These are phyloP conservation scores for Amanita rubescens DNA, from an alignment of 768 basidiomycete genomes.

Conservation along the genomic window DNA sequence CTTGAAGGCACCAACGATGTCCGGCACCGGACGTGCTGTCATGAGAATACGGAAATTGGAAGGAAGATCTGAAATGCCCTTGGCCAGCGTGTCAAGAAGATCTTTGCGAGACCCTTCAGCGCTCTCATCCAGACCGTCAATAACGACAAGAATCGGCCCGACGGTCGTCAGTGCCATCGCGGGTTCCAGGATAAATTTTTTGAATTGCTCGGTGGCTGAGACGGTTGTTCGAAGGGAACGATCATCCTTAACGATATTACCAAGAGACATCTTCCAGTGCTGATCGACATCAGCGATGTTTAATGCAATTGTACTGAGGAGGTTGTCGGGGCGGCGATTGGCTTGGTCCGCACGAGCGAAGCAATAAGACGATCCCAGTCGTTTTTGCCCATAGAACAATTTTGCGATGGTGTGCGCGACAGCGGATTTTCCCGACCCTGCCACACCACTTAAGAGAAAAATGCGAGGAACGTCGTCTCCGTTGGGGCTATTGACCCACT, in stretches of 20 bases:
- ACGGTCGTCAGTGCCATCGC: background rate
- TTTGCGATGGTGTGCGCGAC: slow-evolving; percentile 5
- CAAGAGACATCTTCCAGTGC: background rate
- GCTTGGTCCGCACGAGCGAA: too few relatives aligned
- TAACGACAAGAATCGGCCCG: slow-evolving; percentile 11
- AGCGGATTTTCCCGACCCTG: slow-evolving; percentile 4
- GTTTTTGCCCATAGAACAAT: too few relatives aligned
- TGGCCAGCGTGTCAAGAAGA: slow-evolving; percentile 17
- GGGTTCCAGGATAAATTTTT: background rate
- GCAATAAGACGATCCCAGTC: too few relatives aligned
- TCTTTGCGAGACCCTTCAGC: slow-evolving; percentile 11
- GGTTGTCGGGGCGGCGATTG: background rate
- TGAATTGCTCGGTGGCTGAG: background rate
- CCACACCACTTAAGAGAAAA: background rate
- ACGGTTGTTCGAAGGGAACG: background rate
- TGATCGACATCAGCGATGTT: background rate
- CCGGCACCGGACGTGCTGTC: slow-evolving; percentile 20
- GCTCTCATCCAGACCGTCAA: slow-evolving; percentile 22
- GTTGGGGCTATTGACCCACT: slow-evolving; percentile 27
- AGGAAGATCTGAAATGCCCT: slow-evolving; percentile 14
- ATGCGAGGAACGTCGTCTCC: slow-evolving; percentile 11
- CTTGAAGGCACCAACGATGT: slow-evolving; percentile 12
- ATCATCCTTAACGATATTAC: background rate
- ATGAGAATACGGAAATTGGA: slow-evolving; percentile 22
- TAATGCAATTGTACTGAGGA: slow-evolving; percentile 4